These are phyloP conservation scores for Xylaria curta DNA, from an alignment of 495 filamentous ascomycete genomes.

Conservation along the genomic window DNA sequence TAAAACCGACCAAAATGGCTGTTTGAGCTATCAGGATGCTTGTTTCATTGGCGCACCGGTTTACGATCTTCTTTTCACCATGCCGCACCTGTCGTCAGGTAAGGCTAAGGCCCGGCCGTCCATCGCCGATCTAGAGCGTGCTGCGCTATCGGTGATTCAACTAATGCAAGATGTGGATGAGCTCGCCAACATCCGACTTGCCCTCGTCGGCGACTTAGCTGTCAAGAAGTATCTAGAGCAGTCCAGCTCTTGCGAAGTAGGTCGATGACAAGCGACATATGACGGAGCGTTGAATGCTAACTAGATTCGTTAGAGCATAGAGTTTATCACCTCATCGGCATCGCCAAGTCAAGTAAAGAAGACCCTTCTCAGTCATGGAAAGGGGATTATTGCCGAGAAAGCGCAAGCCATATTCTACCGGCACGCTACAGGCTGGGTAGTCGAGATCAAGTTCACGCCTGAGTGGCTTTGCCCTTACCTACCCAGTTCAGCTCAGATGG, in stretches of 20 bases:
- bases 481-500: conserved; percentile 13
- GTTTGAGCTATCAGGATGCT: conserved; percentile 13
- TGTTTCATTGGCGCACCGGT: conserved; percentile 19
- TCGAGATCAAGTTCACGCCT: conserved; percentile 29
- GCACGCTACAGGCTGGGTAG: conserved; percentile 23
- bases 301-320: conserved; percentile 17
- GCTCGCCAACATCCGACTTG: conserved; percentile 22
- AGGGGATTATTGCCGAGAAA: conserved; percentile 17
- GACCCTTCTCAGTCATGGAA: conserved; percentile 18
- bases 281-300: not conserved
- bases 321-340: conserved; percentile 24
- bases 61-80: conserved; percentile 16
- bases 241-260: conserved; percentile 17
- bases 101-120: conserved; percentile 16
- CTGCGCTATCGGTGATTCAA: conserved; percentile 24
- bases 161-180: conserved; percentile 23
- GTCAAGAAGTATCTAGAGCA: conserved; percentile 23
- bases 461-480: conserved; percentile 29
- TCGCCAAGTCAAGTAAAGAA: conserved; percentile 27
- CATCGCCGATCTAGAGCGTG: conserved; percentile 26
- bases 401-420: conserved; percentile 21
- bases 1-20: conserved; percentile 16
- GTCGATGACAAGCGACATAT: not conserved
- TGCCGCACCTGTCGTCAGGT: conserved; percentile 23
- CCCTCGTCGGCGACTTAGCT: conserved; percentile 25